Conservation (phyloP, 176 grass and related monocot genomes). For the Eleusine indica region DNA sequence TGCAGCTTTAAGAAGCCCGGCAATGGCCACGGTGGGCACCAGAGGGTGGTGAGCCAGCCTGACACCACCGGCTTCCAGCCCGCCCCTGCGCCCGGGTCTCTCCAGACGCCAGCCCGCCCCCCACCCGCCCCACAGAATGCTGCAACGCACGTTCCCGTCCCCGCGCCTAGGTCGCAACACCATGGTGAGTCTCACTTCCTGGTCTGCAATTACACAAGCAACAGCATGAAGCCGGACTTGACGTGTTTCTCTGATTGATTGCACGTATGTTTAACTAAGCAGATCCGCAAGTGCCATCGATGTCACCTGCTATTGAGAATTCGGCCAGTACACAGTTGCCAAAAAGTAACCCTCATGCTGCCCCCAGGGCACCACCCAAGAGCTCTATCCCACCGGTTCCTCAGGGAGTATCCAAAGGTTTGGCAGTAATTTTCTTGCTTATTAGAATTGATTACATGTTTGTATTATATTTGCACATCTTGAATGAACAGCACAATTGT, state of each 20-base stretch:
- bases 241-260: constrained; percentile 19
- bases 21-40: constrained; percentile 66
- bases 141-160: constrained; percentile 12
- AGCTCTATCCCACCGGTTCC: constrained; percentile 44
- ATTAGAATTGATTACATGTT: not conserved
- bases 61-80: constrained; percentile 62
- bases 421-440: not conserved
- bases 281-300: constrained; percentile 23
- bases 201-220: not conserved
- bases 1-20: constrained; percentile 73
- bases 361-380: constrained; percentile 52
- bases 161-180: constrained; percentile 39
- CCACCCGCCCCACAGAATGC: constrained; percentile 56
- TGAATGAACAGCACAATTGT: not conserved
- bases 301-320: constrained; percentile 37
- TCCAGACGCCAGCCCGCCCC: constrained; percentile 45
- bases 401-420: constrained; percentile 45
- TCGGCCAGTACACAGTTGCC: constrained; percentile 41
- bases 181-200: constrained; percentile 25
- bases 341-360: constrained; percentile 53
- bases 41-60: constrained; percentile 59
- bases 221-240: not conserved
- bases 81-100: constrained; percentile 40
- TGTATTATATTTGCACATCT: not conserved
- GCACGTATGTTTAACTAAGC: not conserved